A percentile compares a stretch with the other conserved stretches of the same genome.
phyloP scores from a whole-genome alignment of 306 rosid species.

The Gleditsia sinensis region DNA sequence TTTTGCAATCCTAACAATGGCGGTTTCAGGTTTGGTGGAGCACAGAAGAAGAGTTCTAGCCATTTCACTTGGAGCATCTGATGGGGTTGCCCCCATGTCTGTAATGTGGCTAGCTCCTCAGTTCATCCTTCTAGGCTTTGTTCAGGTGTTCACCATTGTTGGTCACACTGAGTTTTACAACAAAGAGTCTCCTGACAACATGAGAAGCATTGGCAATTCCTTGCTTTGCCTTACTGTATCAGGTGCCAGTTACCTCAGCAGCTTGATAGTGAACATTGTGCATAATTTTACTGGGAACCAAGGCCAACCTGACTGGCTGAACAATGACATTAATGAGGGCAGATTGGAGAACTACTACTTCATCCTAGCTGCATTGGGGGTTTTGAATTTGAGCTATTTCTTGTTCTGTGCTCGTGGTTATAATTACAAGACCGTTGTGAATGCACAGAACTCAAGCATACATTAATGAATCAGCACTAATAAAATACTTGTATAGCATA shows the following conservation, averaged over 20 bases:
- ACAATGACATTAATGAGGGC: constrained; percentile 51
- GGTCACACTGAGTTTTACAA: constrained; percentile 60
- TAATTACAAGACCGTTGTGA: constrained; percentile 27
- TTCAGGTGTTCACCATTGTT: constrained; percentile 41
- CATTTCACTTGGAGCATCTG: not conserved
- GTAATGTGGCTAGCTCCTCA: constrained; percentile 61
- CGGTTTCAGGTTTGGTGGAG: constrained; percentile 36
- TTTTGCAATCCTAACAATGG: constrained; percentile 25
- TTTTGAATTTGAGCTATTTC: constrained; percentile 36
- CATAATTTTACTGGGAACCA: constrained; percentile 33
- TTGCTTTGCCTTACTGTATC: constrained; percentile 35
- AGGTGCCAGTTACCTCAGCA: constrained; percentile 39
- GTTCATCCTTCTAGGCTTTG: constrained; percentile 29
- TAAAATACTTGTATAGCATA: not conserved
- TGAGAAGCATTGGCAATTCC: constrained; percentile 54
- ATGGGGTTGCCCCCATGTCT: constrained; percentile 42
- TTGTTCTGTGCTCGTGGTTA: constrained; percentile 38
- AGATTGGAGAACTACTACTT: constrained; percentile 52
- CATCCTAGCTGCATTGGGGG: constrained; percentile 34
- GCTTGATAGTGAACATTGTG: constrained; percentile 33
- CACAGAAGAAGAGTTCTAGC: constrained; percentile 26
- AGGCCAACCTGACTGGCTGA: constrained; percentile 51
- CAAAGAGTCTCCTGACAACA: constrained; percentile 47
- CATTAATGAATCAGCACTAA: not conserved
- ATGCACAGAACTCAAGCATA: not conserved